Conservation (phyloP, 2,329 filamentous ascomycete genomes). For the Aureobasidium musti region DNA sequence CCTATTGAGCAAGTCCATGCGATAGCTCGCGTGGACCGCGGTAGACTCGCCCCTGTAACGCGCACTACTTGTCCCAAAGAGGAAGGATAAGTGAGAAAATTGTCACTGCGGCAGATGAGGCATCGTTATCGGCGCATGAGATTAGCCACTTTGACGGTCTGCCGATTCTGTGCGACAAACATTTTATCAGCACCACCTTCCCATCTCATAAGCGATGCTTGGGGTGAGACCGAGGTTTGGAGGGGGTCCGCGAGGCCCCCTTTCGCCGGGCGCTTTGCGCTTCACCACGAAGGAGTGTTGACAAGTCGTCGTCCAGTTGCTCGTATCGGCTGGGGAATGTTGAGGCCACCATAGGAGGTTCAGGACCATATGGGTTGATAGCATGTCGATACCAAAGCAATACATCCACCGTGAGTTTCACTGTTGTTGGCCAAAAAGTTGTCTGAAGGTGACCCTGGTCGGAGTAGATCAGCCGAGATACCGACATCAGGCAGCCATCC, state of each 20-base stretch:
- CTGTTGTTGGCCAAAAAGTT: background rate
- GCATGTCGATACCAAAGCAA: background rate
- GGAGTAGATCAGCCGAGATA: slow-evolving; percentile 4
- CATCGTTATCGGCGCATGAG: background rate
- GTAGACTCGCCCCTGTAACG: background rate
- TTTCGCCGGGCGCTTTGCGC: background rate
- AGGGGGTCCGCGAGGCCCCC: background rate
- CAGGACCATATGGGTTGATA: background rate
- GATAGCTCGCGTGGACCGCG: background rate
- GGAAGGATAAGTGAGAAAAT: slow-evolving; percentile 4
- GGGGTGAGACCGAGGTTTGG: background rate
- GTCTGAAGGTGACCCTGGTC: slow-evolving; percentile 14
- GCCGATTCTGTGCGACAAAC: background rate
- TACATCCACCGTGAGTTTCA: background rate
- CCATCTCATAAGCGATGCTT: background rate
- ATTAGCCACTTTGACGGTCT: background rate
- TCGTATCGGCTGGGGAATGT: background rate
- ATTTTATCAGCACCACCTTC: background rate
- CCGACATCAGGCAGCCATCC: slow-evolving; percentile 4
- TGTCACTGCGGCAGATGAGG: background rate
- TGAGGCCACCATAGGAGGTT: background rate
- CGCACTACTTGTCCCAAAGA: slow-evolving; percentile 1
- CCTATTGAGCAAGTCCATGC: slow-evolving; percentile 4
- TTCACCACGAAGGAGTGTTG: too few species aligned
- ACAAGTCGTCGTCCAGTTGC: background rate